Conservation (phyloP, 23 red algal species). For the Chondrus crispus region DNA sequence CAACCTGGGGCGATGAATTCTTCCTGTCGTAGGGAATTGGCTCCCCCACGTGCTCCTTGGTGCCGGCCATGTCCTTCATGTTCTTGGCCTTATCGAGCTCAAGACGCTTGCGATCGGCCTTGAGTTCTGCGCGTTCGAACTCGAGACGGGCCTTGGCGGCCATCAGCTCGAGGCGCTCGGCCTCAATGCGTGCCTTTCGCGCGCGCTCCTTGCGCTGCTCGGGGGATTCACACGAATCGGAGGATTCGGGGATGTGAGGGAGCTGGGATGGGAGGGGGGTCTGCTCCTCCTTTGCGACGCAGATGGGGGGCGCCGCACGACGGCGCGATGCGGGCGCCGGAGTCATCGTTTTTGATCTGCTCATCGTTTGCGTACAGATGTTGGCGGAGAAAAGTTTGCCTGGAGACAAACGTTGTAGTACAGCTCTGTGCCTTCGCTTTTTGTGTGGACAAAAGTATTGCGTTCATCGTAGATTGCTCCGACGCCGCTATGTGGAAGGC, state of each 20-base stretch:
- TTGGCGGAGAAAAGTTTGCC: no score
- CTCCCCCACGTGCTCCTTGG: not conserved
- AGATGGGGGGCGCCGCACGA: no score
- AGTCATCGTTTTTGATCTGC: no score
- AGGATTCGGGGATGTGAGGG: not conserved
- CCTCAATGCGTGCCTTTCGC: slow-evolving; percentile 65
- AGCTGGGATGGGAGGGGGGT: not conserved
- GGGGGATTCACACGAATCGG: not conserved
- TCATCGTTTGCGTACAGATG: no score
- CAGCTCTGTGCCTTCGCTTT: no score
- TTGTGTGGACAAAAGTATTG: no score
- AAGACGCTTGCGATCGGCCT: slow-evolving; percentile 77
- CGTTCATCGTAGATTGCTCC: no score
- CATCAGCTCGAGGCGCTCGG: slow-evolving; percentile 77
- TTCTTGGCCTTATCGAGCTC: slow-evolving; percentile 71
- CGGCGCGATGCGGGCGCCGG: no score
- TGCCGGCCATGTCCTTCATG: slow-evolving; percentile 2
- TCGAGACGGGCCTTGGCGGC: slow-evolving; percentile 81
- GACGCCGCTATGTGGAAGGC: no score
- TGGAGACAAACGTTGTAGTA: no score
- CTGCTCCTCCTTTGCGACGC: not conserved
- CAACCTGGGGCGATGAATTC: not conserved
- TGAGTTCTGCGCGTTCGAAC: slow-evolving; percentile 82
- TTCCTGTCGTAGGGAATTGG: slow-evolving; percentile 42
- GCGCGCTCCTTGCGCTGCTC: slow-evolving; percentile 59